Percentiles rank a stretch among this genome's conserved stretches.
These are phyloP conservation scores for Talaromyces sp. DNA, from an alignment of 2,329 filamentous ascomycete genomes.

Conservation along the genomic window DNA sequence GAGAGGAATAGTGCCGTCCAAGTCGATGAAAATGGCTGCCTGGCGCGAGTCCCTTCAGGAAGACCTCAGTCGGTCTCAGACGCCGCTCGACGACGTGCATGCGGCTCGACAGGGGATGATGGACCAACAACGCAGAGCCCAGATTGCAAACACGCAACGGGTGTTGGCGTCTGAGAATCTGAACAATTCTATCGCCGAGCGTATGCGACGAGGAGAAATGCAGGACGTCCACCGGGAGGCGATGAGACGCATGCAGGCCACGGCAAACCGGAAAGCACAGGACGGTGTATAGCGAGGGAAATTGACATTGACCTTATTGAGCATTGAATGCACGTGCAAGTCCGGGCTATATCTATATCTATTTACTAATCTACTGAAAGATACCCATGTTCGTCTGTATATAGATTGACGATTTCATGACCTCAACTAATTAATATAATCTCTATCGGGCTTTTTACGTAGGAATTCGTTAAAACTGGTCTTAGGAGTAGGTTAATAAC, in stretches of 20 bases:
- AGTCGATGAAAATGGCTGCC: constrained; percentile 57
- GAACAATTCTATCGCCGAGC: constrained; percentile 64
- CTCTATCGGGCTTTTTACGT: background rate
- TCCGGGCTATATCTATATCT: background rate
- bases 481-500: too few species aligned
- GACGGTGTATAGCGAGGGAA: background rate
- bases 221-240: constrained; percentile 73
- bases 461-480: too few species aligned
- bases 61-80: constrained; percentile 48
- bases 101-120: constrained; percentile 46
- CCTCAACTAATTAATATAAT: background rate
- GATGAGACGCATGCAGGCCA: constrained; percentile 72
- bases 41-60: constrained; percentile 64
- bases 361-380: background rate
- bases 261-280: constrained; percentile 37
- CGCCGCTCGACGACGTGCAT: constrained; percentile 30
- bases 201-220: constrained; percentile 72
- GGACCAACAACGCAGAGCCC: constrained; percentile 57
- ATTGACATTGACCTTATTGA: background rate
- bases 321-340: background rate
- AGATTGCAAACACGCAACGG: constrained; percentile 56
- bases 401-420: background rate
- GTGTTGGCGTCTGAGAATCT: constrained; percentile 54
- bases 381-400: background rate
- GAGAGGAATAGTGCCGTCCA: constrained; percentile 17